These are phyloP conservation scores for Penicillium canescens DNA, from an alignment of 495 filamentous ascomycete genomes.

Conservation along the genomic window DNA sequence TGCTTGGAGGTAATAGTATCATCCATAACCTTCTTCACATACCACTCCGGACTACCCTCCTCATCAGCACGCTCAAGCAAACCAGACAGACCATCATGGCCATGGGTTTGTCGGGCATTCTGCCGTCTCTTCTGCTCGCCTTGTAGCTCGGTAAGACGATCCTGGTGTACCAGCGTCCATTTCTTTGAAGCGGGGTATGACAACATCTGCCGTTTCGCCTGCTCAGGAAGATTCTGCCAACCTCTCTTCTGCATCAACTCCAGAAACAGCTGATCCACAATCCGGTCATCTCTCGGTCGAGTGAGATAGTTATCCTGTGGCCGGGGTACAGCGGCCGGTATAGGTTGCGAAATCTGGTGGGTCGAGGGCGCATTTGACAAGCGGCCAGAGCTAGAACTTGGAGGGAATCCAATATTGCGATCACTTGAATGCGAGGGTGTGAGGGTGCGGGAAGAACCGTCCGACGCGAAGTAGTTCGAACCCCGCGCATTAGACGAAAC, in stretches of 20 bases:
- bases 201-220: slow-evolving; percentile 91
- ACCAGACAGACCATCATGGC: slow-evolving; percentile 61
- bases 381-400: slow-evolving; percentile 26
- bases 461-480: slow-evolving; percentile 62
- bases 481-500: slow-evolving; percentile 60
- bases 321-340: slow-evolving; percentile 46
- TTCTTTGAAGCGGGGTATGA: slow-evolving; percentile 92
- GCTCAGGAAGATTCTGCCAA: slow-evolving; percentile 95
- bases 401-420: slow-evolving; percentile 29
- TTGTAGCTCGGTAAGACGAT: slow-evolving; percentile 89
- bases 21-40: slow-evolving; percentile 95
- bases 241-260: slow-evolving; percentile 96
- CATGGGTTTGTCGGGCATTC: slow-evolving; percentile 64
- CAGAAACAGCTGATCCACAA: slow-evolving; percentile 90
- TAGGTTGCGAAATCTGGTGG: slow-evolving; percentile 40
- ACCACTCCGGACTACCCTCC: slow-evolving; percentile 97
- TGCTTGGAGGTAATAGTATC: slow-evolving; percentile 91
- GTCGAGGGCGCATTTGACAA: slow-evolving; percentile 35
- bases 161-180: slow-evolving; percentile 96
- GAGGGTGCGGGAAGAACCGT: slow-evolving; percentile 62
- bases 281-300: slow-evolving; percentile 75
- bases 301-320: slow-evolving; percentile 57
- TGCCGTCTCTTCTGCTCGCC: slow-evolving; percentile 86
- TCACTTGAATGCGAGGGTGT: slow-evolving; percentile 47
- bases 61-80: slow-evolving; percentile 78